Evolutionary conservation across 805 yeast species (phyloP).

Genomic region (Candida cerambycidarum): DNA sequence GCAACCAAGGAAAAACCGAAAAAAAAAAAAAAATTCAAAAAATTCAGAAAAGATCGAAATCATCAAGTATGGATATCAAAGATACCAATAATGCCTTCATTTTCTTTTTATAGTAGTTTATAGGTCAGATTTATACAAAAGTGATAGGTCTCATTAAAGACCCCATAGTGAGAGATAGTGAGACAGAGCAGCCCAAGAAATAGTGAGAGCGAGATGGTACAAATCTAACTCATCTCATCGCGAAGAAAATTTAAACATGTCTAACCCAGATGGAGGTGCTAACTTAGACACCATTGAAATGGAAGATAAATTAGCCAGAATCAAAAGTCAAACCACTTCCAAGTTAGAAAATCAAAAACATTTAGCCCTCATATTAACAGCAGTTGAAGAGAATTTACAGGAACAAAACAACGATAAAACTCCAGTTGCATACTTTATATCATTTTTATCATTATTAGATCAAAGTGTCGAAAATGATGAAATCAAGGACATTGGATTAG

Average conservation of each 20-base stretch:
- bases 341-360: slow-evolving; percentile 85
- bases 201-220: no score
- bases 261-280: slow-evolving; percentile 41
- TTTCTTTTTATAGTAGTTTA: no score
- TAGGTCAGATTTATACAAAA: no score
- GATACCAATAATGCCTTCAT: no score
- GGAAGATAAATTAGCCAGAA: slow-evolving; percentile 62
- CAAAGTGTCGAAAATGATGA: slow-evolving; percentile 56
- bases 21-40: not conserved
- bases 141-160: no score
- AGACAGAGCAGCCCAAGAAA: no score
- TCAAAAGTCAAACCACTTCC: slow-evolving; percentile 72
- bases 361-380: slow-evolving; percentile 76
- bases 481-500: slow-evolving; percentile 61
- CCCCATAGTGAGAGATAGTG: no score
- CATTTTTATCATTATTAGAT: slow-evolving; percentile 77
- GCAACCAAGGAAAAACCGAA: not conserved
- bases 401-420: slow-evolving; percentile 61
- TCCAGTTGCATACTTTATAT: slow-evolving; percentile 81
- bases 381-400: slow-evolving; percentile 84
- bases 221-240: slow-evolving; percentile 9
- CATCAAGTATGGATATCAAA: no score
- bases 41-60: not conserved
- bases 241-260: slow-evolving; percentile 11
- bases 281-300: slow-evolving; percentile 45